Percentiles rank a stretch among this genome's conserved stretches.
These are phyloP conservation scores for Camillea tinctor DNA, from an alignment of 2,329 filamentous ascomycete genomes.

Conservation along the genomic window DNA sequence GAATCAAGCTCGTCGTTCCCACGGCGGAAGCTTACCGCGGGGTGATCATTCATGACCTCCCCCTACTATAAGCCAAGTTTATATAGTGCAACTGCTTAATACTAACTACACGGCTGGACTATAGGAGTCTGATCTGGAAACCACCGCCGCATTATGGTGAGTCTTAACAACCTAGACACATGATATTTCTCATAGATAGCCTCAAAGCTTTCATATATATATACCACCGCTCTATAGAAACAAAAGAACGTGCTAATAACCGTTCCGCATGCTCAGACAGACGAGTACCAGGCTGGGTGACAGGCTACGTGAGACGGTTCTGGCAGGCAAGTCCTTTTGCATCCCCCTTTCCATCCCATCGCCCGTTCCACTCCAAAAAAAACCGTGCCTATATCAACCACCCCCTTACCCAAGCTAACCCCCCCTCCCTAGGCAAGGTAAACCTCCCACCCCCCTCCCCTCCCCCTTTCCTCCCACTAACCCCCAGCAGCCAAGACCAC, in stretches of 20 bases:
- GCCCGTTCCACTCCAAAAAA: background rate
- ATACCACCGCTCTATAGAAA: background rate
- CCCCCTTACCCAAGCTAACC: too few species aligned
- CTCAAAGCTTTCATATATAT: background rate
- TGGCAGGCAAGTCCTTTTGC: conserved; percentile 72
- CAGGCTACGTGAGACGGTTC: conserved; percentile 90
- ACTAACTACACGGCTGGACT: conserved; percentile 4
- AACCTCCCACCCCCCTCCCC: conserved; percentile 3
- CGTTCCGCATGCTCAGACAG: conserved; percentile 61
- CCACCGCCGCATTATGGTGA: conserved; percentile 93
- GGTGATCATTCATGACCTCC: background rate
- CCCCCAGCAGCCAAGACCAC: conserved; percentile 83
- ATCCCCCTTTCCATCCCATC: background rate
- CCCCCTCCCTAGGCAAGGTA: conserved; percentile 23
- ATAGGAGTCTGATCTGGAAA: conserved; percentile 95
- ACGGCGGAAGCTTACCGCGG: background rate
- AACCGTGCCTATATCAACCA: too few species aligned
- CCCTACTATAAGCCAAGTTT: too few species aligned
- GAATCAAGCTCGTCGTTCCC: too few species aligned
- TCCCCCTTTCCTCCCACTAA: background rate
- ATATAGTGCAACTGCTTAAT: background rate
- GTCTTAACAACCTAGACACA: conserved; percentile 8
- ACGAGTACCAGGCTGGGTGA: conserved; percentile 84
- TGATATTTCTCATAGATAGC: too few species aligned
- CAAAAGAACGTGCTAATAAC: background rate